phyloP scores from a whole-genome alignment of 306 rosid species.

The Vachellia pachyceras region DNA sequence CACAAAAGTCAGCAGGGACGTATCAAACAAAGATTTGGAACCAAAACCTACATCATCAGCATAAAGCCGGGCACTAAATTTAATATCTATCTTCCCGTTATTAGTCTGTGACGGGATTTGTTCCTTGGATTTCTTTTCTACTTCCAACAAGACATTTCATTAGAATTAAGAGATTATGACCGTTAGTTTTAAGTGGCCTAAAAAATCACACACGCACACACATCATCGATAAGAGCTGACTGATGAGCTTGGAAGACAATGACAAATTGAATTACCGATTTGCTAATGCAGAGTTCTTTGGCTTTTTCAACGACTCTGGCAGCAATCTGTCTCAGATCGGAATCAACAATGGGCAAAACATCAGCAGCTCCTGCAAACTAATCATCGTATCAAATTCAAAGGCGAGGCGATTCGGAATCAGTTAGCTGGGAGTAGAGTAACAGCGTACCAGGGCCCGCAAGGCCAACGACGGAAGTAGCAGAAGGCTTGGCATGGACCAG shows the following conservation, averaged over 20 bases:
- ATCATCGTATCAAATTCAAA: background rate
- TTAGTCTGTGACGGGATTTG: background rate
- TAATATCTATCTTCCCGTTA: too few relatives aligned
- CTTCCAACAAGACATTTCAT: background rate
- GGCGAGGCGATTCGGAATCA: background rate
- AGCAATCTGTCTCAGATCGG: slow-evolving; percentile 56
- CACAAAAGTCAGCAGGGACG: background rate
- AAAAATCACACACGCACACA: background rate
- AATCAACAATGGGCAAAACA: slow-evolving; percentile 57
- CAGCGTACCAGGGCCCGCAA: slow-evolving; percentile 72
- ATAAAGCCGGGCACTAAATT: background rate
- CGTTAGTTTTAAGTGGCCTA: background rate
- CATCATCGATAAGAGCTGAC: background rate
- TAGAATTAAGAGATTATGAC: background rate
- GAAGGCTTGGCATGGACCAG: slow-evolving; percentile 67
- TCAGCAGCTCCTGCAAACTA: slow-evolving; percentile 58
- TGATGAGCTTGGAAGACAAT: background rate
- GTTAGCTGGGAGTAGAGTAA: background rate
- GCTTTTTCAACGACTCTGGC: slow-evolving; percentile 41
- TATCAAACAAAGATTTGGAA: background rate
- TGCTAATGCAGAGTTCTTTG: slow-evolving; percentile 48
- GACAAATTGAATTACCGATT: slow-evolving; percentile 49
- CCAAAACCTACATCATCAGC: background rate
- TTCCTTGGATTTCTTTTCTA: background rate
- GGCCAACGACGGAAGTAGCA: slow-evolving; percentile 49